Base-by-base conservation (phyloP, 257 asterid species). In the Penstemon davidsonii region DNA sequence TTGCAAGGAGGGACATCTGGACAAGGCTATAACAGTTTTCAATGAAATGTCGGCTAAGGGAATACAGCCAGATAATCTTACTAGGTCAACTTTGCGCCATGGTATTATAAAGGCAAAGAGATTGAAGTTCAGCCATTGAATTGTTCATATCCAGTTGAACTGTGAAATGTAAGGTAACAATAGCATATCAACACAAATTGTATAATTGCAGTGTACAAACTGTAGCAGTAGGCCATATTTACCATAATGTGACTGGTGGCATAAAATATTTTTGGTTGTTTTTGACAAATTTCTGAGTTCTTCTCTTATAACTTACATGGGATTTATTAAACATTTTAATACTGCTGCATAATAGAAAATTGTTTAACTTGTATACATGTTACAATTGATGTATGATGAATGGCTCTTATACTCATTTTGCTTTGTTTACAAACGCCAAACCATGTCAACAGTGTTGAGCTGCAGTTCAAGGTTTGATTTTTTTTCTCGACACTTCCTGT, bases 31-130 rank as follows among this genome's bases (percentile, higher is more conserved):
- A 38, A 74, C 65, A 37, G 87, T 88, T 44, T 58, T 86, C 62
- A 40, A 79, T 73, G 81, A 82, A 64, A 88, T 88, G 97, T 59
- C 44, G 15, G 55, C 73, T 3, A 85, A 80, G 60, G 96, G 94
- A 73, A 74, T 85, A 52, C 69, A 76, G 70, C 80, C 85, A 57
- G 90, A 90, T 76, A 43, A 50, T 25, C 82, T 19, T 54, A 81
- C 79, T 33, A 62, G 67, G 73, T 55, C 68, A 12, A 75, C 84
- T 3, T 75, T 76, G 66, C 43, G 47, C 73, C 57, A 64, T 2
- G 86, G 86, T 19, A 59, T 68, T 9, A 44, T 65, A 59, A 59
- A 58, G 73, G 83, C 81, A 64, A 79, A 75, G 74, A 80, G 75
- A 75, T 13, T 54, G 70, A 68, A 72, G 67, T 74, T 61, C 63